Conservation (phyloP, 768 basidiomycete genomes). For the Auricularia sp. region DNA sequence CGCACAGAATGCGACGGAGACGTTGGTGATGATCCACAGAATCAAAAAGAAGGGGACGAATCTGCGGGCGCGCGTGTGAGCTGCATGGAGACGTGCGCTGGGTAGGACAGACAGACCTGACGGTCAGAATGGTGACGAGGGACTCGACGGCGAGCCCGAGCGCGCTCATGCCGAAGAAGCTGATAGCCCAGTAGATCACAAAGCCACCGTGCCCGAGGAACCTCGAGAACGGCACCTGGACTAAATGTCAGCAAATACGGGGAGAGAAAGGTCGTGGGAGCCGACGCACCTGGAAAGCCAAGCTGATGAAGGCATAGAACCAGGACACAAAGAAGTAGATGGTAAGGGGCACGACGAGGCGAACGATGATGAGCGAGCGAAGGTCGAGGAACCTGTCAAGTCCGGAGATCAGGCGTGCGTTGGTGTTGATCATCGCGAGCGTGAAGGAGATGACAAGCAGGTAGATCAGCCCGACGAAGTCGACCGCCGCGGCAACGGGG, state of each 20-base stretch:
- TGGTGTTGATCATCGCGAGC: conserved; percentile 13
- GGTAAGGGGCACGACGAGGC: conserved; percentile 27
- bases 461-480: conserved; percentile 16
- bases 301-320: conserved; percentile 47
- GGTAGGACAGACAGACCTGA: conserved; percentile 33
- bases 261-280: too few relatives aligned
- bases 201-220: conserved; percentile 41
- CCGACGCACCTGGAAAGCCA: conserved; percentile 43
- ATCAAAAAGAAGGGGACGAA: conserved; percentile 1
- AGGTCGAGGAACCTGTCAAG: conserved; percentile 30
- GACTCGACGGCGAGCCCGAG: conserved; percentile 53
- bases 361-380: conserved; percentile 28
- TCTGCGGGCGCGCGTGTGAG: neutral
- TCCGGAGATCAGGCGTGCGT: conserved; percentile 27
- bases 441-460: conserved; percentile 18
- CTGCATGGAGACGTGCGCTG: conserved; percentile 41
- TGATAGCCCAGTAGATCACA: conserved; percentile 58
- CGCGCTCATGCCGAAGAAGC: conserved; percentile 46
- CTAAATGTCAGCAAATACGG: too few relatives aligned
- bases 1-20: conserved; percentile 7
- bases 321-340: conserved; percentile 24
- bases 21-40: conserved; percentile 46
- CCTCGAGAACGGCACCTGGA: neutral
- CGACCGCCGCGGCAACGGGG: neutral
- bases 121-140: conserved; percentile 44